These are phyloP conservation scores for Ganoderma boninense DNA, from an alignment of 1,284 basidiomycete species.

Conservation along the genomic window DNA sequence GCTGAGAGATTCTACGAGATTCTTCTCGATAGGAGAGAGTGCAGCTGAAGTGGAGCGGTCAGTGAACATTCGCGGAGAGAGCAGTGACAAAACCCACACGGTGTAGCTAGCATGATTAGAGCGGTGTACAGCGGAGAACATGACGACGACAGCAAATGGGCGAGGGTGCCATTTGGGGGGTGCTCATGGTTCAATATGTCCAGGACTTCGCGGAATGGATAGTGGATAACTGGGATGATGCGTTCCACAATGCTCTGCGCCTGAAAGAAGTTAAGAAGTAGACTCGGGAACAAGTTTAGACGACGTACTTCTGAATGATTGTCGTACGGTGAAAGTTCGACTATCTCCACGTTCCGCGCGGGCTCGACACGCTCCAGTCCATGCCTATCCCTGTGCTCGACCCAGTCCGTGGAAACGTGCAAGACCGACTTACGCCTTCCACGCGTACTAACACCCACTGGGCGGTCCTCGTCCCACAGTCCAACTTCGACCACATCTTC, in stretches of 20 bases:
- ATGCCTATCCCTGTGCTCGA: constrained; percentile 67
- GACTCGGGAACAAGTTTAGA: neutral
- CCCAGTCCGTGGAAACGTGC: constrained; percentile 72
- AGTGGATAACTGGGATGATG: constrained; percentile 58
- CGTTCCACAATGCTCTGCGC: constrained; percentile 34
- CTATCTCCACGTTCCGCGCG: constrained; percentile 65
- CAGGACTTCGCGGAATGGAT: constrained; percentile 60
- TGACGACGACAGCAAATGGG: constrained; percentile 60
- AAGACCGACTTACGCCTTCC: constrained; percentile 45
- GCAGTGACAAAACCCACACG: constrained; percentile 46
- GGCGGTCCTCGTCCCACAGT: constrained; percentile 58
- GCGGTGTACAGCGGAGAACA: constrained; percentile 57
- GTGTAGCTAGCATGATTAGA: constrained; percentile 59
- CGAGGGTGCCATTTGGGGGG: constrained; percentile 57
- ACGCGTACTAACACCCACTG: constrained; percentile 31
- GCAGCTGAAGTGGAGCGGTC: constrained; percentile 24
- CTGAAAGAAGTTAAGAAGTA: constrained; percentile 26
- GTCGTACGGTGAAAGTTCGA: constrained; percentile 57
- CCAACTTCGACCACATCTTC: constrained; percentile 70
- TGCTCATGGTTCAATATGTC: constrained; percentile 58
- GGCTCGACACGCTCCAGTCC: constrained; percentile 72
- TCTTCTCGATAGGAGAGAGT: constrained; percentile 48
- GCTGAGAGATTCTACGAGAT: constrained; percentile 59
- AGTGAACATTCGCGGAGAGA: neutral
- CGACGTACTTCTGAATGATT: constrained; percentile 51